Conservation (phyloP, 305 asterid genomes). For the Fraxinus platypoda region DNA sequence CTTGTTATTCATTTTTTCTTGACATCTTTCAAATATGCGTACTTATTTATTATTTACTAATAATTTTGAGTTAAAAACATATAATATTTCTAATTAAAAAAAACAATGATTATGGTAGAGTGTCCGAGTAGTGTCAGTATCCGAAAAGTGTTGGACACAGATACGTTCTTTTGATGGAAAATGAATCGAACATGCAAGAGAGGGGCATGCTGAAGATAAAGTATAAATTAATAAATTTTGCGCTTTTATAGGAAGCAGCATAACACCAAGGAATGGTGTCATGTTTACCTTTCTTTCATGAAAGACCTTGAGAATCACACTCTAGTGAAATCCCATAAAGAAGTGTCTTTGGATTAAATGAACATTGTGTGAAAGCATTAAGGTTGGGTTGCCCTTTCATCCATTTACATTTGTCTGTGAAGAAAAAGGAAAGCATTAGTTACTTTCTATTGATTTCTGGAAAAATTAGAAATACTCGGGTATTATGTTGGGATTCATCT, state of each 20-base stretch:
- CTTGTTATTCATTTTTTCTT: no score
- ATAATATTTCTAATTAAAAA: no score
- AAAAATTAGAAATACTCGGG: background rate
- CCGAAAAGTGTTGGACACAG: no score
- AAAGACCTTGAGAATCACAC: background rate
- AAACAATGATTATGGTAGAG: no score
- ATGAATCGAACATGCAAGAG: no score
- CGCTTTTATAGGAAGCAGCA: background rate
- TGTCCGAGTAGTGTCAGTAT: no score
- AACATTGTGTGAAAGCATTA: background rate
- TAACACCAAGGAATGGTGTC: background rate
- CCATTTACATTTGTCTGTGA: background rate
- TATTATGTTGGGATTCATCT: background rate
- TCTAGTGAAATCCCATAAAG: background rate
- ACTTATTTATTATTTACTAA: no score
- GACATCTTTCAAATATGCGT: no score
- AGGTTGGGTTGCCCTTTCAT: background rate
- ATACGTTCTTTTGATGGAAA: no score
- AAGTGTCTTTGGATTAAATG: background rate
- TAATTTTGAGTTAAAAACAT: no score
- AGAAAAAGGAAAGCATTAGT: background rate
- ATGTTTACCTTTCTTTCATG: background rate
- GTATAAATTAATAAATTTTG: no score
- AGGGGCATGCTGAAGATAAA: background rate
- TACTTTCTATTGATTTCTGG: background rate